Conservation (phyloP, 768 basidiomycete species). For the Pleurotus platypus region DNA sequence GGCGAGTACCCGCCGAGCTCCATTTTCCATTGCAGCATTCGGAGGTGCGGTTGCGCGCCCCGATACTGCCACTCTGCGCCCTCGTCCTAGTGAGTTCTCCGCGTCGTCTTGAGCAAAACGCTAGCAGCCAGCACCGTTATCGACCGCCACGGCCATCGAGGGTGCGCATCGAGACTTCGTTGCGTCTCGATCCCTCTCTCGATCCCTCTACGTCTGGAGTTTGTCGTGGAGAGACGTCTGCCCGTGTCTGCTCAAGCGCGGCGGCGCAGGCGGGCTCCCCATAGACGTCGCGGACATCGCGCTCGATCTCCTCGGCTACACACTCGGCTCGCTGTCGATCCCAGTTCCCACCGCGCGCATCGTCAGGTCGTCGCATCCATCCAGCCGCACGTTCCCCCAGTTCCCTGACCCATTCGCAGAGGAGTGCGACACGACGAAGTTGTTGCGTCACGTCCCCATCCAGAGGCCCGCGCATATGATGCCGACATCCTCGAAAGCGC, state of each 20-base stretch:
- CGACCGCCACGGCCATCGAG: no score
- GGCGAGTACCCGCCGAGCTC: no score
- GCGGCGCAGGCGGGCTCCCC: constrained; percentile 21
- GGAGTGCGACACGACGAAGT: constrained; percentile 45
- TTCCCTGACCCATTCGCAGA: constrained; percentile 43
- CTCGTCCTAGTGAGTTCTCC: no score
- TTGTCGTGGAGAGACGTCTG: no score
- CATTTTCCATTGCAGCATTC: no score
- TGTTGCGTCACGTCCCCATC: constrained; percentile 64
- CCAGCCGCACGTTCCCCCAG: constrained; percentile 56
- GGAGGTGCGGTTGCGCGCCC: no score
- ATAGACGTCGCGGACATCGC: constrained; percentile 46
- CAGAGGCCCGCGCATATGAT: constrained; percentile 80
- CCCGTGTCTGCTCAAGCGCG: constrained; percentile 12
- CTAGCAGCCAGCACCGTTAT: no score
- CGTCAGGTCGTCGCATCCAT: constrained; percentile 63
- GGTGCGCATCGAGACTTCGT: no score
- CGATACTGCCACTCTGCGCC: no score
- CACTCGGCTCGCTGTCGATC: constrained; percentile 60
- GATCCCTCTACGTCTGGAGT: no score
- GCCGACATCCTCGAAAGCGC: constrained; percentile 82
- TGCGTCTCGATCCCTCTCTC: no score
- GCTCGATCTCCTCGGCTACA: constrained; percentile 40
- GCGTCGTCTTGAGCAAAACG: no score
- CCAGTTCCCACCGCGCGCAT: constrained; percentile 62